Percentiles rank a stretch among this genome's conserved stretches.
phyloP scores from a whole-genome alignment of 202 grass and related monocot genomes.

The Cymbopogon flexuosus region DNA sequence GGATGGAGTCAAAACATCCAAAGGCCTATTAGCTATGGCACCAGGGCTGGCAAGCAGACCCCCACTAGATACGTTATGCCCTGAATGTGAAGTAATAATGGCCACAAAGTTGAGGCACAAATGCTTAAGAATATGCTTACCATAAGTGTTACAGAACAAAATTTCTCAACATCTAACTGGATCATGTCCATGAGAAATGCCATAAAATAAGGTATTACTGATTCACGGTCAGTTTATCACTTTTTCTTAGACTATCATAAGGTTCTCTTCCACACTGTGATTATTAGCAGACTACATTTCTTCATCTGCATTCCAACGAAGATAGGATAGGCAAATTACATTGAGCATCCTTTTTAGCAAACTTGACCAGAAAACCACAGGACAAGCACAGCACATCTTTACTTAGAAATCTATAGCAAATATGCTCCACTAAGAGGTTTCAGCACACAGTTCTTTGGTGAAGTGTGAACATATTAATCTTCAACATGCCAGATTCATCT shows the following conservation, averaged over 20 bases:
- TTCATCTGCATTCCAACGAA: neutral
- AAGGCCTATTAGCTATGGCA: neutral
- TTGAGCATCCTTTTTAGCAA: neutral
- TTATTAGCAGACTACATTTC: neutral
- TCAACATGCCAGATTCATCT: neutral
- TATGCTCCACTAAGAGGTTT: neutral
- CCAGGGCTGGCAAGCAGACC: neutral
- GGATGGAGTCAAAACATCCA: neutral
- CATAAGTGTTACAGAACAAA: neutral
- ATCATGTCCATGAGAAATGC: neutral
- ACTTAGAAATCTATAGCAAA: neutral
- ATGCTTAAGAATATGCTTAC: neutral
- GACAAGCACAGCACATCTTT: neutral
- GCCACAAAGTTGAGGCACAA: neutral
- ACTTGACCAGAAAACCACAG: neutral
- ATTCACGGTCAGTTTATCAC: neutral
- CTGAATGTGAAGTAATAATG: neutral
- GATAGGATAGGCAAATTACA: neutral
- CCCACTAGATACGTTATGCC: neutral
- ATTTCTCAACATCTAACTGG: neutral
- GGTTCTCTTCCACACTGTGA: constrained; percentile 1
- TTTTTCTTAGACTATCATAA: neutral
- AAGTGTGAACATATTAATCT: neutral
- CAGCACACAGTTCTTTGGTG: neutral
- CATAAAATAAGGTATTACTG: neutral